phyloP scores from a whole-genome alignment of 345 rosid genomes.

The Pugionium cornutum region DNA sequence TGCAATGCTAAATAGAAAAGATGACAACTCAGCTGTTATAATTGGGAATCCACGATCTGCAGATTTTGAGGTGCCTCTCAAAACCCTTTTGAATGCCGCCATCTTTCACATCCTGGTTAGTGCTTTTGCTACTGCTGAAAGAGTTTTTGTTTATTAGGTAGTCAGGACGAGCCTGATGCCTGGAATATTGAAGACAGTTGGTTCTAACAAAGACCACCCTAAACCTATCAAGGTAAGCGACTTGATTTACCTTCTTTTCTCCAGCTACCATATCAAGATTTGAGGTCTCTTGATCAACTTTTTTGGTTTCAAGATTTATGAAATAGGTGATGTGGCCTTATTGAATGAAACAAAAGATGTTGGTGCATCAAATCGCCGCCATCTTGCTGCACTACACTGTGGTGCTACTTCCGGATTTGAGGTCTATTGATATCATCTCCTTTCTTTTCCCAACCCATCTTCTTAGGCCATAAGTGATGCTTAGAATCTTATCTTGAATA shows the following conservation, averaged over 20 bases:
- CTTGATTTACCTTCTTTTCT: background rate
- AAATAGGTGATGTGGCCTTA: constrained; percentile 68
- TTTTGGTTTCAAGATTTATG: constrained; percentile 60
- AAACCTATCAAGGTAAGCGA: constrained; percentile 82
- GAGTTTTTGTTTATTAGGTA: constrained; percentile 44
- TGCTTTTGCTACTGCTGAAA: constrained; percentile 12
- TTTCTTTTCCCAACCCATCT: background rate
- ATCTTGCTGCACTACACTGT: constrained; percentile 75
- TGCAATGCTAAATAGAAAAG: constrained; percentile 63
- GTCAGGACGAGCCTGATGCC: constrained; percentile 87
- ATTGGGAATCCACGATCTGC: constrained; percentile 83
- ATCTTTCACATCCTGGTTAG: background rate
- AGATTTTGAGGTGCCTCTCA: constrained; percentile 82
- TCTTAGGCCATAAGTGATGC: constrained; percentile 6
- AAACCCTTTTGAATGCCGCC: background rate
- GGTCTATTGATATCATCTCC: constrained; percentile 46
- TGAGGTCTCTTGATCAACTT: background rate
- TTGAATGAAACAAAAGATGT: constrained; percentile 76
- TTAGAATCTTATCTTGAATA: background rate
- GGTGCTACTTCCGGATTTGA: constrained; percentile 96
- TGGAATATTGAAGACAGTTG: constrained; percentile 80
- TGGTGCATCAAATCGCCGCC: constrained; percentile 75
- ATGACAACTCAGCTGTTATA: constrained; percentile 62
- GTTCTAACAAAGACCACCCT: constrained; percentile 87
- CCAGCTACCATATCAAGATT: background rate